phyloP scores from a whole-genome alignment of 352 stramenopile species.

The Phytopythium sindhum region DNA sequence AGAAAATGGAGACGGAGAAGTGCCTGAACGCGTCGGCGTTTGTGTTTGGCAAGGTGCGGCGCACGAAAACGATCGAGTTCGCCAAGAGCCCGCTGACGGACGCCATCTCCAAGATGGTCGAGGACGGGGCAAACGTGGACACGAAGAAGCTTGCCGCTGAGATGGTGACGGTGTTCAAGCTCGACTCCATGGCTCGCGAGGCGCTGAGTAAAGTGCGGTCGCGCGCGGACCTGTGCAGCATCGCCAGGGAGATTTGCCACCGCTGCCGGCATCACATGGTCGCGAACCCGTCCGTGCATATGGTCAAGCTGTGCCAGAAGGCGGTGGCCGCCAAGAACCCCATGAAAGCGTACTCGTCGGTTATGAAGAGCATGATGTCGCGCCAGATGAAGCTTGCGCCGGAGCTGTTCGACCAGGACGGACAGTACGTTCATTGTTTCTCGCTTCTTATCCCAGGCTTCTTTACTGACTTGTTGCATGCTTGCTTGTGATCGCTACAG shows the following conservation, averaged over 20 bases:
- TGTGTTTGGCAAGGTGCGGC: constrained; percentile 68
- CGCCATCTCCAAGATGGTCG: constrained; percentile 48
- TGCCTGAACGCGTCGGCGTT: constrained; percentile 64
- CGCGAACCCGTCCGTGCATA: constrained; percentile 77
- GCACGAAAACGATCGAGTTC: constrained; percentile 66
- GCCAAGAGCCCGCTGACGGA: constrained; percentile 57
- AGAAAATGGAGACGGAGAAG: constrained; percentile 73
- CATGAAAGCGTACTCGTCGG: constrained; percentile 78
- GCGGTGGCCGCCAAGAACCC: constrained; percentile 64
- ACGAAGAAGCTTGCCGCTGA: constrained; percentile 47
- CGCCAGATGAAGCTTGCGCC: constrained; percentile 80
- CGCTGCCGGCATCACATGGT: constrained; percentile 79
- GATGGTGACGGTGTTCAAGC: constrained; percentile 70
- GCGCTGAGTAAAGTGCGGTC: constrained; percentile 60
- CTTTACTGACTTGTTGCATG: constrained; percentile 15
- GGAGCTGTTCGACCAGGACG: constrained; percentile 54
- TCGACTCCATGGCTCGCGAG: constrained; percentile 78
- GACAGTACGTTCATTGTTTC: constrained; percentile 49
- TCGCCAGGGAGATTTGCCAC: constrained; percentile 74
- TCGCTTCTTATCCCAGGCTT: neutral
- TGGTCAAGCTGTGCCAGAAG: constrained; percentile 80
- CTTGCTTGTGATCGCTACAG: constrained; percentile 21
- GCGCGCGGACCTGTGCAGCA: constrained; percentile 59
- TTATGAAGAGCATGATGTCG: constrained; percentile 87
- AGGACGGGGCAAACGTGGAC: constrained; percentile 60